phyloP scores from a whole-genome alignment of 306 rosid genomes.

The Cucumis melo region DNA sequence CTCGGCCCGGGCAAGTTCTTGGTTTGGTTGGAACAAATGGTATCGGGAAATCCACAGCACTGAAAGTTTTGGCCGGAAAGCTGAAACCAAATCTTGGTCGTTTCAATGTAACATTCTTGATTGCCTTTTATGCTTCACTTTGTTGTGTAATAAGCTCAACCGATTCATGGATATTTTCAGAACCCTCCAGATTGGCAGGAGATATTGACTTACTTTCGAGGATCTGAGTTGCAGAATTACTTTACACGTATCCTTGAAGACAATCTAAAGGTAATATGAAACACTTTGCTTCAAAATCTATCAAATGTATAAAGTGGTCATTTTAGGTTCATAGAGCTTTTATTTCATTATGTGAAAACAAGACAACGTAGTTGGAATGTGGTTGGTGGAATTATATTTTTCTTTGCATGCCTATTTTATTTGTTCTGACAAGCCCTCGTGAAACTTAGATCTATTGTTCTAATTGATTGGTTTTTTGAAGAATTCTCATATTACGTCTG shows the following conservation, averaged over 20 bases:
- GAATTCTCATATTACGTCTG: not conserved
- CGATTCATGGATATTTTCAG: conserved; percentile 22
- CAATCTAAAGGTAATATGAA: conserved; percentile 55
- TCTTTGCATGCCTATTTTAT: not conserved
- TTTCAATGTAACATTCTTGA: conserved; percentile 44
- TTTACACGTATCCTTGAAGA: conserved; percentile 91
- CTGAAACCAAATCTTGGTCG: conserved; percentile 93
- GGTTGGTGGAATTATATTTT: not conserved
- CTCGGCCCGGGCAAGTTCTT: conserved; percentile 96
- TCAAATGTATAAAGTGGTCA: not conserved
- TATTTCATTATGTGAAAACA: not conserved
- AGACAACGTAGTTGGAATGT: not conserved
- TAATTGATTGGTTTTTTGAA: not conserved
- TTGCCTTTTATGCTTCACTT: not conserved
- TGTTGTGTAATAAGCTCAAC: not conserved
- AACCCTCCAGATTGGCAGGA: conserved; percentile 99
- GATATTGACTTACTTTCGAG: conserved; percentile 80
- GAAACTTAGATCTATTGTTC: not conserved
- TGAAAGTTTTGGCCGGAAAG: conserved; percentile 89
- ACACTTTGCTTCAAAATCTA: not conserved
- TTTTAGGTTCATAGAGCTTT: not conserved
- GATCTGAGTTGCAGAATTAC: conserved; percentile 92
- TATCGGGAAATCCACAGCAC: conserved; percentile 96
- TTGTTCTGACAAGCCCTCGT: not conserved
- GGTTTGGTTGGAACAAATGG: conserved; percentile 97